A percentile compares a stretch with the other conserved stretches of the same genome.
Evolutionary conservation across 306 rosid species (phyloP).

Genomic region (Argentina anserina): DNA sequence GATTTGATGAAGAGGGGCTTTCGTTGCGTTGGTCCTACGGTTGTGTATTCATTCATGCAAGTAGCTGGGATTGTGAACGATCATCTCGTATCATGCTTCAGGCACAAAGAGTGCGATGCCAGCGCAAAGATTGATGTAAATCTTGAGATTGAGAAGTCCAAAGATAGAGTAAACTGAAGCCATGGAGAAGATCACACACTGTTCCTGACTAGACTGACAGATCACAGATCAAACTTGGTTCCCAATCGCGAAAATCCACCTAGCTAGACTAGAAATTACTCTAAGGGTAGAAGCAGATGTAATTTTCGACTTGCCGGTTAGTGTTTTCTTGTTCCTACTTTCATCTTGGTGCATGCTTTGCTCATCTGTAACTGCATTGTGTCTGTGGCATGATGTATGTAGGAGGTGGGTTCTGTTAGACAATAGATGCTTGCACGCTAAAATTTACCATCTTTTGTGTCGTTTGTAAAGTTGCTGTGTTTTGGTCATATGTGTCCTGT

Average conservation of each 20-base stretch:
- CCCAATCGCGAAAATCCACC: constrained; percentile 23
- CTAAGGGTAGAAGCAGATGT: not conserved
- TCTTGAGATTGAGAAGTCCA: constrained; percentile 29
- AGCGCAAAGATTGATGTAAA: constrained; percentile 30
- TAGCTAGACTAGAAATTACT: constrained; percentile 13
- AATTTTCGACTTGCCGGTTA: constrained; percentile 1
- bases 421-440: not conserved
- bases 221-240: not conserved
- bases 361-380: constrained; percentile 7
- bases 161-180: constrained; percentile 19
- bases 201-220: constrained; percentile 23
- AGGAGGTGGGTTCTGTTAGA: not conserved
- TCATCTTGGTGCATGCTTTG: constrained; percentile 13
- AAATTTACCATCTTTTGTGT: not conserved
- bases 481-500: not conserved
- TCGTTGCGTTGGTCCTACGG: constrained; percentile 91
- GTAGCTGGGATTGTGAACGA: constrained; percentile 80
- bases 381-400: constrained; percentile 1
- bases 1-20: constrained; percentile 91
- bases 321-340: constrained; percentile 2
- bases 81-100: constrained; percentile 68
- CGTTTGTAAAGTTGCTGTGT: constrained; percentile 1
- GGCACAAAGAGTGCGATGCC: constrained; percentile 47
- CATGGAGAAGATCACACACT: constrained; percentile 30
- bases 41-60: constrained; percentile 88